Evolutionary conservation across 768 basidiomycete genomes (phyloP).

Genomic region (Boletus rufocinnamomeus): DNA sequence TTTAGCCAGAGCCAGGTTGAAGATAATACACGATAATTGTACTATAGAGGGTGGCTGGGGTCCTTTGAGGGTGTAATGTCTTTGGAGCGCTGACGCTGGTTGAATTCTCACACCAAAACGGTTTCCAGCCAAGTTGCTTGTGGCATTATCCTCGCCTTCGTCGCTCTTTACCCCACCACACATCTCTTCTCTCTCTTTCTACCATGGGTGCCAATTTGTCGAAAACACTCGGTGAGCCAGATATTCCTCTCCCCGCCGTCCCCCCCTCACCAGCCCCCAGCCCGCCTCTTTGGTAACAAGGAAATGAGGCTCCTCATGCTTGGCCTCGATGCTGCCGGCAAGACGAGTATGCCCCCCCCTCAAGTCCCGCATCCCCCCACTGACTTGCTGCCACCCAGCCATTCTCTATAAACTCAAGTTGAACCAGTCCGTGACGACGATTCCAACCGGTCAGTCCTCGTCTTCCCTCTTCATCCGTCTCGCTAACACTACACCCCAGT

Average conservation of each 20-base stretch:
- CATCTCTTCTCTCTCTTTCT: conserved; percentile 10
- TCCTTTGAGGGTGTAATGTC: conserved; percentile 21
- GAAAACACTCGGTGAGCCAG: conserved; percentile 68
- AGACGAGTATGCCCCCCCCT: conserved; percentile 74
- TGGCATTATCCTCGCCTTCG: conserved; percentile 39
- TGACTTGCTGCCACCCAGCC: conserved; percentile 49
- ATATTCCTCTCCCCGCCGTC: too few relatives aligned
- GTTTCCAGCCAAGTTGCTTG: conserved; percentile 19
- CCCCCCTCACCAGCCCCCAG: conserved; percentile 42
- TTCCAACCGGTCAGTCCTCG: conserved; percentile 77
- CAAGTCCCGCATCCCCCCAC: background rate
- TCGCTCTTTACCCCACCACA: conserved; percentile 63
- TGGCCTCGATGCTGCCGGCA: conserved; percentile 96
- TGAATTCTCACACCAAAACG: conserved; percentile 28
- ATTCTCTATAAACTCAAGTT: conserved; percentile 99
- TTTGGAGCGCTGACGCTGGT: conserved; percentile 14
- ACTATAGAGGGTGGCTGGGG: conserved; percentile 33
- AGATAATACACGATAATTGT: background rate
- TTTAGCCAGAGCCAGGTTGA: conserved; percentile 62
- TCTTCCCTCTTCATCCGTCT: background rate
- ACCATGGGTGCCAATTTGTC: conserved; percentile 87
- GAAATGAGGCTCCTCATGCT: conserved; percentile 98
- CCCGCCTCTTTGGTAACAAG: conserved; percentile 96
- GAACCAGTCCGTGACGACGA: conserved; percentile 98
- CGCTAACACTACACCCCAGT: conserved; percentile 46